Conservation (phyloP, 306 rosid species). For the Comarum palustre region DNA sequence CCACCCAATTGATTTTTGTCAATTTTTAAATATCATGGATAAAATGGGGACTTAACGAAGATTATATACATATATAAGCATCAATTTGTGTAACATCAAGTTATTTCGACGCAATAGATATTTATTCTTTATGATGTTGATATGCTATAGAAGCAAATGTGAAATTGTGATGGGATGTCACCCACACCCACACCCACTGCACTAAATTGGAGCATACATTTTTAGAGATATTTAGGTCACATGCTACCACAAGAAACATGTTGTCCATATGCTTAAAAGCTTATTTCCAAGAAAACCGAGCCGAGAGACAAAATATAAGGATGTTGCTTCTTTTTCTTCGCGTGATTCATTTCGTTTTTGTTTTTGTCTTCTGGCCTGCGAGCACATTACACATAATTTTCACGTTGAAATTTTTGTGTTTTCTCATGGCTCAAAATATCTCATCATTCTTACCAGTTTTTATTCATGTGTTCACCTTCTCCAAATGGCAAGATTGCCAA, state of each 20-base stretch:
- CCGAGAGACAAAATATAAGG: too few relatives aligned
- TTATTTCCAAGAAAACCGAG: not conserved
- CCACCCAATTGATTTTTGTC: not conserved
- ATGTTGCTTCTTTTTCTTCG: too few relatives aligned
- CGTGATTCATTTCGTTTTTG: too few relatives aligned
- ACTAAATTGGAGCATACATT: not conserved
- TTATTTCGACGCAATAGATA: not conserved
- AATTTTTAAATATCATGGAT: too few relatives aligned
- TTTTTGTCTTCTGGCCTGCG: not conserved
- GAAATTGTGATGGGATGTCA: not conserved
- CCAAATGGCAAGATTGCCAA: not conserved
- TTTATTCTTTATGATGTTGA: not conserved
- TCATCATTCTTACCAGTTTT: not conserved
- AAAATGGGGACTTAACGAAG: too few relatives aligned
- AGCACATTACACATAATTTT: not conserved
- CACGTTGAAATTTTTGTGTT: not conserved
- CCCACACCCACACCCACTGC: not conserved
- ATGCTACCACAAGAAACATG: not conserved
- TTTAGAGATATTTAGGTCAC: not conserved
- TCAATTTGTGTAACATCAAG: not conserved
- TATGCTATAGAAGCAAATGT: not conserved
- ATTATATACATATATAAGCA: too few relatives aligned
- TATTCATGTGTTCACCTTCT: not conserved
- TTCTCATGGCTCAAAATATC: not conserved
- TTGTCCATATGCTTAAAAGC: slow-evolving; percentile 14